Conservation (phyloP, 2,329 filamentous ascomycete genomes). For the Neonectria hederae region DNA sequence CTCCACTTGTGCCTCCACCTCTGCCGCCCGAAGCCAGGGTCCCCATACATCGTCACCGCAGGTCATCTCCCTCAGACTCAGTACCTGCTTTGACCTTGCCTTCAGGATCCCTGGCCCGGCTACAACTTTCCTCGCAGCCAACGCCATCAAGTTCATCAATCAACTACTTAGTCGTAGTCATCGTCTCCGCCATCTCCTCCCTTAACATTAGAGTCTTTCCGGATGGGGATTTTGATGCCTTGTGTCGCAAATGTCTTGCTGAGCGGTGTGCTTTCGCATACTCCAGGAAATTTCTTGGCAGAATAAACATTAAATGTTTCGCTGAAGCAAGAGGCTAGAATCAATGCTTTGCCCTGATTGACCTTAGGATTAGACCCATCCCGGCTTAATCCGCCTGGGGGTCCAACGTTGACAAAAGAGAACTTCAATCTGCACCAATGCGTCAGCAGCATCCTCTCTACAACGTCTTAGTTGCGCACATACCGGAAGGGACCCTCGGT, state of each 20-base stretch:
- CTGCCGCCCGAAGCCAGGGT: neutral
- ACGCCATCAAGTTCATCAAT: neutral
- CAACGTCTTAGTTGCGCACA: slow-evolving; percentile 23
- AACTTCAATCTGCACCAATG: slow-evolving; percentile 63
- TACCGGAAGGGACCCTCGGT: slow-evolving; percentile 93
- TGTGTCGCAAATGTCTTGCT: slow-evolving; percentile 94
- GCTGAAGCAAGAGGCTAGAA: slow-evolving; percentile 87
- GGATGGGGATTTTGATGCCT: slow-evolving; percentile 95
- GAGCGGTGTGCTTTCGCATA: slow-evolving; percentile 90
- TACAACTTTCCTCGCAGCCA: neutral
- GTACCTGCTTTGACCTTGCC: neutral
- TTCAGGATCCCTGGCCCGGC: neutral
- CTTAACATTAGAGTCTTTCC: slow-evolving; percentile 77
- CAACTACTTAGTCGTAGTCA: slow-evolving; percentile 42
- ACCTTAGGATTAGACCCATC: slow-evolving; percentile 58
- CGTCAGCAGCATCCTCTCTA: slow-evolving; percentile 27
- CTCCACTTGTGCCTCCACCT: slow-evolving; percentile 1
- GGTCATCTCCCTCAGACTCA: neutral
- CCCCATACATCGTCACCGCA: neutral
- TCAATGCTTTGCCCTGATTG: slow-evolving; percentile 80
- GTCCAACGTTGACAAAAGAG: slow-evolving; percentile 86
- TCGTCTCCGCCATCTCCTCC: slow-evolving; percentile 65
- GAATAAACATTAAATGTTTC: slow-evolving; percentile 93
- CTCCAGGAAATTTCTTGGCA: slow-evolving; percentile 97
- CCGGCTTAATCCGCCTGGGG: slow-evolving; percentile 45